A percentile compares a stretch with the other conserved stretches of the same genome.
phyloP scores from a whole-genome alignment of 78 protist species.

The Dictyostelium intermedium region DNA sequence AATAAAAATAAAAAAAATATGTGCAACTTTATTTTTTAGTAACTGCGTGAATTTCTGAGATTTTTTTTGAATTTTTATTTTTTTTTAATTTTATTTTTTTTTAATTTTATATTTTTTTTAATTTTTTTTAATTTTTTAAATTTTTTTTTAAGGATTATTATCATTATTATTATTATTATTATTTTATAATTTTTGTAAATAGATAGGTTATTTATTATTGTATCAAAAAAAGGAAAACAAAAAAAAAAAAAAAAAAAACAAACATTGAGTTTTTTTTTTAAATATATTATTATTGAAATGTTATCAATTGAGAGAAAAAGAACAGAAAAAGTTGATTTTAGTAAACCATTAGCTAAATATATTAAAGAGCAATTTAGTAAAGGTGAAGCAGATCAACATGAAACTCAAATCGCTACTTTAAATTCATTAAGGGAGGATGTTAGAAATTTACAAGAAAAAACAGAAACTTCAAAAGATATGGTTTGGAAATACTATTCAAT shows the following conservation, averaged over 20 bases:
- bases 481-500: constrained; percentile 67
- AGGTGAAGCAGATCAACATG: constrained; percentile 47
- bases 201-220: neutral
- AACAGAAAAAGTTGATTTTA: constrained; percentile 73
- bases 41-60: too few relatives aligned
- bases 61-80: too few relatives aligned
- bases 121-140: neutral
- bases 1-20: neutral
- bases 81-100: too few relatives aligned
- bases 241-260: neutral
- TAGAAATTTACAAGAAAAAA: constrained; percentile 71
- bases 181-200: neutral
- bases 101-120: neutral
- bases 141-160: too few relatives aligned
- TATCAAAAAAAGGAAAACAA: too few relatives aligned
- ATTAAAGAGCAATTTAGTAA: constrained; percentile 72
- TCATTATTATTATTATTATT: neutral
- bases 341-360: constrained; percentile 68
- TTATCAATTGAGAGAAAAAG: constrained; percentile 70
- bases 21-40: too few relatives aligned
- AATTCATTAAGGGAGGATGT: constrained; percentile 51
- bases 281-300: constrained; percentile 8
- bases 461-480: constrained; percentile 71
- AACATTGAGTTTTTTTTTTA: neutral
- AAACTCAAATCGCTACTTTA: neutral